phyloP scores from a whole-genome alignment of 495 filamentous ascomycete genomes.

The Viridothelium virens region DNA sequence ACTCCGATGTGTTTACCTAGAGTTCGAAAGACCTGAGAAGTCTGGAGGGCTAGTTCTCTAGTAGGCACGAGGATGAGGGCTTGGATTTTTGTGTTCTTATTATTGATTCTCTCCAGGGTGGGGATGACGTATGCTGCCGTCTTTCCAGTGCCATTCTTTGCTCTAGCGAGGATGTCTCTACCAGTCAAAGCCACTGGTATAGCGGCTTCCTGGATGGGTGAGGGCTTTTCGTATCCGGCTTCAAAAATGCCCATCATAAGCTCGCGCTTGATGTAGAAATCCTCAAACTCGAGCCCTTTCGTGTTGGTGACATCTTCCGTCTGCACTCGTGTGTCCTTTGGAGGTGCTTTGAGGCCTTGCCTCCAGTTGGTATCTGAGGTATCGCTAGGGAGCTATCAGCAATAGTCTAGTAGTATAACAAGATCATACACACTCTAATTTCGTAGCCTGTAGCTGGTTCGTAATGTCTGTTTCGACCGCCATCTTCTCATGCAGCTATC shows the following conservation, averaged over 20 bases:
- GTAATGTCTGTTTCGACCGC: conserved; percentile 28
- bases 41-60: conserved; percentile 95
- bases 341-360: conserved; percentile 64
- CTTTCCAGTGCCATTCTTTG: conserved; percentile 98
- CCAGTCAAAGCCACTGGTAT: conserved; percentile 95
- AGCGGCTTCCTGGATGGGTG: conserved; percentile 97
- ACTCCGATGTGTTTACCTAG: conserved; percentile 92
- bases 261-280: conserved; percentile 88
- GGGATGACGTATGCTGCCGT: conserved; percentile 97
- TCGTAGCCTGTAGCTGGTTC: conserved; percentile 47
- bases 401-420: background rate
- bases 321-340: conserved; percentile 80
- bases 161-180: conserved; percentile 88
- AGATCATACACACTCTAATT: conserved; percentile 51
- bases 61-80: conserved; percentile 94
- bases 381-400: conserved; percentile 38
- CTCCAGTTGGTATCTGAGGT: conserved; percentile 64
- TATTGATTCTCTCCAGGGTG: conserved; percentile 88
- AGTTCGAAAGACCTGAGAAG: conserved; percentile 97
- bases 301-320: conserved; percentile 99
- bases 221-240: conserved; percentile 96
- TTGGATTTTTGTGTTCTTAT: conserved; percentile 90
- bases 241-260: conserved; percentile 99
- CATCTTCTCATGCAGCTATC: background rate
- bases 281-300: conserved; percentile 94